These are phyloP conservation scores for Phaeotremella fagi DNA, from an alignment of 768 basidiomycete genomes.

Conservation along the genomic window DNA sequence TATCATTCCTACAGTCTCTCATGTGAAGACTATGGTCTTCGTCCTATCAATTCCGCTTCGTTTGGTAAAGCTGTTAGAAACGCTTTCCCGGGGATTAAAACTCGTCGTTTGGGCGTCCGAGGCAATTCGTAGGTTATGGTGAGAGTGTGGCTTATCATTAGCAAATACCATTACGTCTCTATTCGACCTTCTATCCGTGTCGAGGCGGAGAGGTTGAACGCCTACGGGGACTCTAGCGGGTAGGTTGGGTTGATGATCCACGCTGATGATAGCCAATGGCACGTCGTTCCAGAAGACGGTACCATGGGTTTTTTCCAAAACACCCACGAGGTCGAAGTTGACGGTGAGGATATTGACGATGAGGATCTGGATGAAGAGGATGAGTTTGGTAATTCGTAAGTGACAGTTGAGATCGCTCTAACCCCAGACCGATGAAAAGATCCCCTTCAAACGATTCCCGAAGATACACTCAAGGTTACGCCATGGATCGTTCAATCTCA, in stretches of 20 bases:
- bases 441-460: conserved; percentile 55
- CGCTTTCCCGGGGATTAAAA: conserved; percentile 93
- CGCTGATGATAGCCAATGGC: conserved; percentile 16
- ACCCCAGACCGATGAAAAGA: conserved; percentile 62
- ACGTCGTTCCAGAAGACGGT: conserved; percentile 62
- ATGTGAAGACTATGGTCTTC: conserved; percentile 87
- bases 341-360: conserved; percentile 81
- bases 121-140: conserved; percentile 56
- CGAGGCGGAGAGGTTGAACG: conserved; percentile 45
- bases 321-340: conserved; percentile 61
- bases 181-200: conserved; percentile 24
- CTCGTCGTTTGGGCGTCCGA: conserved; percentile 81
- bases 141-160: conserved; percentile 39
- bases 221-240: conserved; percentile 34
- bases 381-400: conserved; percentile 70
- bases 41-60: conserved; percentile 92
- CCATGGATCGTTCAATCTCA: neutral
- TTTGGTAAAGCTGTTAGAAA: conserved; percentile 89
- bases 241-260: conserved; percentile 41
- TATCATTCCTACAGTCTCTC: conserved; percentile 89
- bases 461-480: conserved; percentile 1
- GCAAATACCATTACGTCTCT: conserved; percentile 73
- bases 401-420: conserved; percentile 60
- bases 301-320: conserved; percentile 57
- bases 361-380: conserved; percentile 63